phyloP scores from a whole-genome alignment of 2,329 filamentous ascomycete genomes.

The Colletotrichum tropicale region DNA sequence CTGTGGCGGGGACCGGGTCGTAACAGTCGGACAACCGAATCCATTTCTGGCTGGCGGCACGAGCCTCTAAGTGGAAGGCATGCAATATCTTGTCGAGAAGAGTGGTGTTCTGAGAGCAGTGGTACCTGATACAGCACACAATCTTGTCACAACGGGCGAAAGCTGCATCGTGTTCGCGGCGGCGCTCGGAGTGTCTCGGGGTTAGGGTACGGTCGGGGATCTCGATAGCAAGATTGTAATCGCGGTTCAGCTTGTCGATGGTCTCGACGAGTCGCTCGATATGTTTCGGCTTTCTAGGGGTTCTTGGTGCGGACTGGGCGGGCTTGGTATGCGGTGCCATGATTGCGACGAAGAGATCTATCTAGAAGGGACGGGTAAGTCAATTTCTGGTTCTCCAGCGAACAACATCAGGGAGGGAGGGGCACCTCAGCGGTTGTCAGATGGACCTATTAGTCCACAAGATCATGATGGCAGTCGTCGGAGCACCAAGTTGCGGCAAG shows the following conservation, averaged over 20 bases:
- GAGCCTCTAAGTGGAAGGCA: neutral
- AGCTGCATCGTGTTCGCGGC: neutral
- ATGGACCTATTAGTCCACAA: neutral
- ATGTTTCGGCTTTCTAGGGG: neutral
- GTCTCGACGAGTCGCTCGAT: neutral
- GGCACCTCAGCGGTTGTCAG: neutral
- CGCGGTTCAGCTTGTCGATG: constrained; percentile 13
- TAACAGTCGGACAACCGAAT: neutral
- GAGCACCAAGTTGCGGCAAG: neutral
- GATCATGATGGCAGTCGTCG: neutral
- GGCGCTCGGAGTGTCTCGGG: neutral
- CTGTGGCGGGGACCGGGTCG: neutral
- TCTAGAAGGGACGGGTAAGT: neutral
- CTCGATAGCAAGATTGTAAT: constrained; percentile 11
- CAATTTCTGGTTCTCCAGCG: neutral
- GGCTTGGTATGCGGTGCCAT: neutral
- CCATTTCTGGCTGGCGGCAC: constrained; percentile 1
- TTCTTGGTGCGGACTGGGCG: neutral
- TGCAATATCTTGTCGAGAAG: neutral
- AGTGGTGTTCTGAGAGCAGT: neutral
- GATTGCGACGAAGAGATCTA: neutral
- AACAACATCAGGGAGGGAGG: neutral
- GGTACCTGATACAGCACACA: neutral
- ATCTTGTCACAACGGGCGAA: constrained; percentile 4
- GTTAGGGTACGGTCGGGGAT: neutral